Conservation (phyloP, 2,329 filamentous ascomycete genomes). For the Talaromyces funiculosus region DNA sequence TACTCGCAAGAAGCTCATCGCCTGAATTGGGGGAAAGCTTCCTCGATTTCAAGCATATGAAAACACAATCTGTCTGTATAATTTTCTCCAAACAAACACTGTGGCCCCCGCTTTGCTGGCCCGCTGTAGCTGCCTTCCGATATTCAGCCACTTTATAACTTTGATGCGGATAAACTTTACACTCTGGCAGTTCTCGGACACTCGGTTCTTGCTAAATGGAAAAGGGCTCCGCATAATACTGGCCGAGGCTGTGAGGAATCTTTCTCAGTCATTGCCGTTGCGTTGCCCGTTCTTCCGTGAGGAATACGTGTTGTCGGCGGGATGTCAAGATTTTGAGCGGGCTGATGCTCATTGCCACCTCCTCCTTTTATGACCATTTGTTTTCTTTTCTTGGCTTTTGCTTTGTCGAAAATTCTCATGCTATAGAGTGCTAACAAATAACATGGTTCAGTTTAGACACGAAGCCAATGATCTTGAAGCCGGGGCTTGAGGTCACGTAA, state of each 20-base stretch:
- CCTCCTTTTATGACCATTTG: background rate
- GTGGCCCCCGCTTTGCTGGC: constrained; percentile 5
- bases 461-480: background rate
- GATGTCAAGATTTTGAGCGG: background rate
- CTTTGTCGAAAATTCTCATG: background rate
- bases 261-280: background rate
- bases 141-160: background rate
- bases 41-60: background rate
- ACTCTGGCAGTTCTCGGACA: background rate
- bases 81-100: background rate
- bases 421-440: background rate
- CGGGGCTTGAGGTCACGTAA: background rate
- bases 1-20: background rate
- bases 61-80: background rate
- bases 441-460: background rate
- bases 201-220: background rate
- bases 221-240: background rate
- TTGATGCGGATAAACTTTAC: background rate
- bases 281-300: background rate
- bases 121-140: constrained; percentile 2
- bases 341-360: background rate
- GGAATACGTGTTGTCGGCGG: background rate
- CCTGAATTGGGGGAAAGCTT: background rate
- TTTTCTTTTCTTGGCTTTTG: background rate
- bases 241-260: background rate